These are phyloP conservation scores for Epichloe sylvatica DNA, from an alignment of 2,329 filamentous ascomycete genomes.

Conservation along the genomic window DNA sequence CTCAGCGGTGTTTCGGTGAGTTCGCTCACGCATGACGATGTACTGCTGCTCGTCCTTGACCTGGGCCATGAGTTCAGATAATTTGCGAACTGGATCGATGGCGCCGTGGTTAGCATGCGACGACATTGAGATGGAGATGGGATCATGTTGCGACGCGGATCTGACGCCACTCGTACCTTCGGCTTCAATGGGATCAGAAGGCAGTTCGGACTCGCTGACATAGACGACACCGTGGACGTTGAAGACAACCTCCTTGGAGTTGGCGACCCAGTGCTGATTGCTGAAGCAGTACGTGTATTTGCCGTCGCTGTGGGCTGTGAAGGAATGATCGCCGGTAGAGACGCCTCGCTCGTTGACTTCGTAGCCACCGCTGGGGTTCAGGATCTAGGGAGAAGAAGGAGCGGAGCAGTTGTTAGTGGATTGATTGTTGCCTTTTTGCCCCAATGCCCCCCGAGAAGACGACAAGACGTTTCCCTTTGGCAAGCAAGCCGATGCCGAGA, in stretches of 20 bases:
- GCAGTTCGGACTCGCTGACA: constrained; percentile 73
- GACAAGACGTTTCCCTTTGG: neutral
- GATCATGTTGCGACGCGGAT: neutral
- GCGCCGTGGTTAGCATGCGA: constrained; percentile 6
- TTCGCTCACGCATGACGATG: constrained; percentile 88
- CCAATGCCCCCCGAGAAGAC: too few relatives aligned
- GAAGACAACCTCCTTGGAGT: constrained; percentile 96
- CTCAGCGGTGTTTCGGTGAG: constrained; percentile 95
- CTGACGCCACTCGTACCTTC: constrained; percentile 48
- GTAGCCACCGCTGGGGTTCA: constrained; percentile 61
- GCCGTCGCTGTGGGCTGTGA: constrained; percentile 72
- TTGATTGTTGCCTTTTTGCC: neutral
- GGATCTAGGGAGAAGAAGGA: constrained; percentile 41
- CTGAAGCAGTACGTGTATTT: constrained; percentile 97
- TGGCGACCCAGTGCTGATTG: constrained; percentile 94
- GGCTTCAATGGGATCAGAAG: constrained; percentile 75
- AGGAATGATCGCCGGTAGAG: constrained; percentile 86
- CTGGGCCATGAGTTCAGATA: constrained; percentile 75
- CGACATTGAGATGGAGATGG: too few relatives aligned
- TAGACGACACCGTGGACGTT: constrained; percentile 99
- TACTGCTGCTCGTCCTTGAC: constrained; percentile 98
- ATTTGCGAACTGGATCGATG: constrained; percentile 49
- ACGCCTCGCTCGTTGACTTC: constrained; percentile 68
- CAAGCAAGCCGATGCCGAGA: neutral
- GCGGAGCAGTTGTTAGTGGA: neutral